Conservation (phyloP, 1,284 basidiomycete genomes). For the Exobasidium cylindrosporum region DNA sequence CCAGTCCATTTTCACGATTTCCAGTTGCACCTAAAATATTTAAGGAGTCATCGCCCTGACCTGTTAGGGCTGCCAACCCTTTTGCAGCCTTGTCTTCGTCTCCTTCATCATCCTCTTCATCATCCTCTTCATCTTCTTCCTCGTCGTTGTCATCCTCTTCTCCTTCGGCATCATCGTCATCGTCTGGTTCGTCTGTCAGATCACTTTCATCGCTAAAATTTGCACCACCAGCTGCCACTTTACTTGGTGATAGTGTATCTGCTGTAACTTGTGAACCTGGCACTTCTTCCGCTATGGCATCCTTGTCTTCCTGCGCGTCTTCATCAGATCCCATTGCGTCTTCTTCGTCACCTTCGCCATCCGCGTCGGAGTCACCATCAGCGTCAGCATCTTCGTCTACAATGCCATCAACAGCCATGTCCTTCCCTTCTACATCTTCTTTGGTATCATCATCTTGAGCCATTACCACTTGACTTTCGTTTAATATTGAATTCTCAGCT, state of each 20-base stretch:
- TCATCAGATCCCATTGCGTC: conserved; percentile 6
- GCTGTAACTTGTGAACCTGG: background rate
- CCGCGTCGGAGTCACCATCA: background rate
- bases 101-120: conserved; percentile 16
- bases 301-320: background rate
- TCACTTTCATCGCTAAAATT: conserved; percentile 43
- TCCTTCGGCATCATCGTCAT: conserved; percentile 10
- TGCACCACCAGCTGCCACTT: conserved; percentile 1
- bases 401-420: background rate
- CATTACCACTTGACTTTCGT: background rate
- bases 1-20: conserved; percentile 19
- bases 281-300: background rate
- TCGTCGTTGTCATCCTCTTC: conserved; percentile 18
- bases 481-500: background rate
- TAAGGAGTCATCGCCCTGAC: conserved; percentile 17
- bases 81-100: conserved; percentile 41
- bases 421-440: background rate
- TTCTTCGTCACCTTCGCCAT: conserved; percentile 7
- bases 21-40: background rate
- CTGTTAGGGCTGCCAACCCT: conserved; percentile 37
- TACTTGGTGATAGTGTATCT: background rate
- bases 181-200: conserved; percentile 19
- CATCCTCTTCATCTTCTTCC: conserved; percentile 16
- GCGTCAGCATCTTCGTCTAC: conserved; percentile 2
- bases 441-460: background rate